Evolutionary conservation across 768 basidiomycete species (phyloP).

Genomic region (Suillus variegatus): DNA sequence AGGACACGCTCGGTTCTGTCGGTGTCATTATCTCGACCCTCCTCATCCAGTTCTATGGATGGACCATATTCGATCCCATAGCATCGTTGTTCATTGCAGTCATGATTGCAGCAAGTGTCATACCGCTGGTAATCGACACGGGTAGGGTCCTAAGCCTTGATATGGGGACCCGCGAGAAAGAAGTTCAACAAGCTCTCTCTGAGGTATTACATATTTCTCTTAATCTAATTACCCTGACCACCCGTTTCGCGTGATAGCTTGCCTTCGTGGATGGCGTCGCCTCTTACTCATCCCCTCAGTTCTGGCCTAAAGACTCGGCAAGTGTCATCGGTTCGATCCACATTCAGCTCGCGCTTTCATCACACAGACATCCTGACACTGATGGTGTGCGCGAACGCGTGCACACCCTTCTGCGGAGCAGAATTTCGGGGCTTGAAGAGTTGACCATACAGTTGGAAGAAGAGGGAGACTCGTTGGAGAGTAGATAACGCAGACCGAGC

Average conservation of each 20-base stretch:
- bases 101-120: conserved; percentile 92
- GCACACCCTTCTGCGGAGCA: conserved; percentile 64
- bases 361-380: conserved; percentile 59
- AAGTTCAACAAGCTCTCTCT: conserved; percentile 57
- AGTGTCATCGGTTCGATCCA: conserved; percentile 90
- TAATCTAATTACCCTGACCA: neutral
- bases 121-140: conserved; percentile 93
- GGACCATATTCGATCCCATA: conserved; percentile 99
- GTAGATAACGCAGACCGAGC: neutral
- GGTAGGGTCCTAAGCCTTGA: conserved; percentile 88
- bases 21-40: conserved; percentile 97
- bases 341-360: conserved; percentile 75
- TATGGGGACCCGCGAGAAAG: conserved; percentile 60
- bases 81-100: conserved; percentile 96
- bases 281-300: conserved; percentile 79
- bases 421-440: conserved; percentile 84
- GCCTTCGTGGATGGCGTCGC: conserved; percentile 74
- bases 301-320: conserved; percentile 94
- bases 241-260: conserved; percentile 48
- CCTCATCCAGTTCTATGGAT: conserved; percentile 93
- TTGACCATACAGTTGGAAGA: conserved; percentile 86
- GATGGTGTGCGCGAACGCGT: conserved; percentile 80
- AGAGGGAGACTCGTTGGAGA: neutral
- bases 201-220: conserved; percentile 48
- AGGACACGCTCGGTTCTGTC: conserved; percentile 96